Evolutionary conservation across 106 monocot species (phyloP).

Genomic region (Acanthochlamys bracteata): DNA sequence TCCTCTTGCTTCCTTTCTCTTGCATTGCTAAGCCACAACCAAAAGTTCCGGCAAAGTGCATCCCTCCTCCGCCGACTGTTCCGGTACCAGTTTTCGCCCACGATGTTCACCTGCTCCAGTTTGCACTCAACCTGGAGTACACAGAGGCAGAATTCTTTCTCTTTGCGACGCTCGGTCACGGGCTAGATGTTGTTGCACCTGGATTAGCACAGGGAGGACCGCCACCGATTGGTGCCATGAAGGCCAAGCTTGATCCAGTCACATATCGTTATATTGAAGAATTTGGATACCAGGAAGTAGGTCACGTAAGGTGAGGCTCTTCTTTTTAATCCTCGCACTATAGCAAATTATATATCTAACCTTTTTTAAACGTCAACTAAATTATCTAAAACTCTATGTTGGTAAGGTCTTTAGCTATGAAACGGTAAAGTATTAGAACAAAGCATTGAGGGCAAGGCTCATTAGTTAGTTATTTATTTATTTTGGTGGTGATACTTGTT

Average conservation of each 20-base stretch:
- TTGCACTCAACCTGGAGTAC: conserved; percentile 28
- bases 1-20: neutral
- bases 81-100: conserved; percentile 17
- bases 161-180: conserved; percentile 21
- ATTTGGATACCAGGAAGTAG: conserved; percentile 41
- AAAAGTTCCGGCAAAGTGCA: neutral
- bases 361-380: too few relatives aligned
- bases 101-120: conserved; percentile 27
- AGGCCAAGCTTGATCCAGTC: conserved; percentile 21
- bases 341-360: neutral
- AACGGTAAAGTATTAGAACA: neutral
- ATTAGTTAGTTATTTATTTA: neutral
- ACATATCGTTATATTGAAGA: conserved; percentile 15
- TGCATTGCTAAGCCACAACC: neutral
- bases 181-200: conserved; percentile 22
- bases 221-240: conserved; percentile 27
- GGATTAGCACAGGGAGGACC: conserved; percentile 31
- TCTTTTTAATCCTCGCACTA: neutral
- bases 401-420: neutral
- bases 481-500: neutral
- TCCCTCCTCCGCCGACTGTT: conserved; percentile 7
- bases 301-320: conserved; percentile 26
- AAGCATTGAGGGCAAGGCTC: neutral
- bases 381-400: neutral
- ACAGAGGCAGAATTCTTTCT: conserved; percentile 27